Percentiles rank a stretch among this genome's conserved stretches.
Evolutionary conservation across 176 grass and related monocot genomes (phyloP).

Genomic region (Paspalum notatum): DNA sequence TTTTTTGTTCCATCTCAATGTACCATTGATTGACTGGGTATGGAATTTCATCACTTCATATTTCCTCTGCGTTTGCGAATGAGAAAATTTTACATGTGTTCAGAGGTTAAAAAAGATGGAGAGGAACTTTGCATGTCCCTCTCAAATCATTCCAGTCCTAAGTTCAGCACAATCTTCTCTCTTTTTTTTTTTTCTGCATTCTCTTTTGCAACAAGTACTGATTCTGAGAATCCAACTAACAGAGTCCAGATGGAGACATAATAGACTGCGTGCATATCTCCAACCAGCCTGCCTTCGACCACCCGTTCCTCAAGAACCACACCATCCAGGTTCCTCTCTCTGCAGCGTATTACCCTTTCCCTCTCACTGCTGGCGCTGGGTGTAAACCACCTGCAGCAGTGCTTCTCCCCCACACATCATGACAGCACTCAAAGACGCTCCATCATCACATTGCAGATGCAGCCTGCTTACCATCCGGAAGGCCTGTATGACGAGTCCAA

Average conservation of each 20-base stretch:
- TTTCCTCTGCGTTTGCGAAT: background rate
- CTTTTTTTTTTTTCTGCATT: background rate
- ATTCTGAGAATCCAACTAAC: constrained; percentile 18
- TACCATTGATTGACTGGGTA: constrained; percentile 20
- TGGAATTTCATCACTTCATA: background rate
- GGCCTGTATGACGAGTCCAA: constrained; percentile 67
- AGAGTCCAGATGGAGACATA: constrained; percentile 77
- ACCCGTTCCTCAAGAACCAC: constrained; percentile 76
- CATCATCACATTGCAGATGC: constrained; percentile 50
- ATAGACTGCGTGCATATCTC: constrained; percentile 78
- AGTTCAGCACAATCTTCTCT: background rate
- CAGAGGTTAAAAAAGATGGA: background rate
- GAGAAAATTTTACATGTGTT: background rate
- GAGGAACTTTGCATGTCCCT: background rate
- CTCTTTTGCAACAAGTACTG: constrained; percentile 5
- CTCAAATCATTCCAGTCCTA: background rate
- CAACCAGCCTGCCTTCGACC: constrained; percentile 75
- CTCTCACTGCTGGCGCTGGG: no score
- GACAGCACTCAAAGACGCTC: constrained; percentile 14
- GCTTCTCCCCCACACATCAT: constrained; percentile 28
- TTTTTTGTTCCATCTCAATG: background rate
- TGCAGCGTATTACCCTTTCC: constrained; percentile 7
- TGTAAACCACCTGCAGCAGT: no score
- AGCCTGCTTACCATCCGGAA: constrained; percentile 69
- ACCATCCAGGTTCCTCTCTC: constrained; percentile 64